phyloP scores from a whole-genome alignment of 768 basidiomycete species.

The Leccinum fibrillosum region DNA sequence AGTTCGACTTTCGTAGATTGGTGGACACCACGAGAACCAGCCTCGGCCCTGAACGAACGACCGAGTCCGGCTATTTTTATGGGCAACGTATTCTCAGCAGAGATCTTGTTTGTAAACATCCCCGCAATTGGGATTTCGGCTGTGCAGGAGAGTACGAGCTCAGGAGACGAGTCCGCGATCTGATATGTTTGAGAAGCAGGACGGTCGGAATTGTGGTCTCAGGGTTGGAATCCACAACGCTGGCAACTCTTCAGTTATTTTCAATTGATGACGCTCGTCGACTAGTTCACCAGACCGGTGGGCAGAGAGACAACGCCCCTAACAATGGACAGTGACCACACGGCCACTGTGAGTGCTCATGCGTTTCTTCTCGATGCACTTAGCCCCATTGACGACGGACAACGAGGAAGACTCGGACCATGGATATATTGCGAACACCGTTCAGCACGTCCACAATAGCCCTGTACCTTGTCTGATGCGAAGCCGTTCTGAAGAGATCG shows the following conservation, averaged over 20 bases:
- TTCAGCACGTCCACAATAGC: constrained; percentile 23
- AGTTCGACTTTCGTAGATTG: constrained; percentile 94
- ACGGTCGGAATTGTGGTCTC: constrained; percentile 62
- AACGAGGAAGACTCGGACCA: neutral
- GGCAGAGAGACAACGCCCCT: constrained; percentile 58
- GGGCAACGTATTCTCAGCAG: constrained; percentile 58
- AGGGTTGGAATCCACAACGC: constrained; percentile 92
- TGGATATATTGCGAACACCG: constrained; percentile 14
- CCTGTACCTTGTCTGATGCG: constrained; percentile 6
- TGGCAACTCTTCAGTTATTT: constrained; percentile 6
- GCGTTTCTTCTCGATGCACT: constrained; percentile 2
- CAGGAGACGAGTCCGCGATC: constrained; percentile 46
- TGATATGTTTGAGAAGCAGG: constrained; percentile 77
- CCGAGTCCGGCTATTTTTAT: constrained; percentile 84
- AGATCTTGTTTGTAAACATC: constrained; percentile 76
- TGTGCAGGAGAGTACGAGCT: constrained; percentile 87
- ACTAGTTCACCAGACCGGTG: constrained; percentile 49
- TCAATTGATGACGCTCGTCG: too few species aligned
- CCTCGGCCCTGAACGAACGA: constrained; percentile 90
- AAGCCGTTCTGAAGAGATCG: neutral
- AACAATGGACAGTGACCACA: constrained; percentile 36
- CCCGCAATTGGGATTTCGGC: constrained; percentile 94
- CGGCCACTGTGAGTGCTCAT: constrained; percentile 20
- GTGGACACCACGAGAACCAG: constrained; percentile 93
- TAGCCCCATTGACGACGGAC: constrained; percentile 2